Conservation (phyloP, 306 rosid genomes). For the Biancaea sappan region DNA sequence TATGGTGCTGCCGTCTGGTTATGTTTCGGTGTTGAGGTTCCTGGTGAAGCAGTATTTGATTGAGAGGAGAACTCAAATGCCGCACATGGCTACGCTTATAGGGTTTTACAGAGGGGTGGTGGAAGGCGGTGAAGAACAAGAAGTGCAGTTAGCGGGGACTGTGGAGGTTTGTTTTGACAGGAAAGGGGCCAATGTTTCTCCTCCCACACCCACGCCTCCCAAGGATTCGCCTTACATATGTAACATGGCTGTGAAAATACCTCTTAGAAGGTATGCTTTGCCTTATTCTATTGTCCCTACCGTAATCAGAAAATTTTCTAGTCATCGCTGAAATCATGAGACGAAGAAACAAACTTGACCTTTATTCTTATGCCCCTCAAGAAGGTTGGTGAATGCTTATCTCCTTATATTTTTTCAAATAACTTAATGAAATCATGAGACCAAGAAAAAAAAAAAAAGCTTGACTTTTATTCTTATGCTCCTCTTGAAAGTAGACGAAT, state of each 20-base stretch:
- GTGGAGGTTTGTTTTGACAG: constrained; percentile 82
- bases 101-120: constrained; percentile 61
- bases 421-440: not conserved
- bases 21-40: constrained; percentile 56
- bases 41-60: constrained; percentile 76
- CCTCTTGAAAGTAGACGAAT: not conserved
- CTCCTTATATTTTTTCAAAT: too few relatives aligned
- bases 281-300: too few relatives aligned
- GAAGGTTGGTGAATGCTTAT: too few relatives aligned
- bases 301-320: too few relatives aligned
- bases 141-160: constrained; percentile 69
- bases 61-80: constrained; percentile 64
- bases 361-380: too few relatives aligned
- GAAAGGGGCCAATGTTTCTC: constrained; percentile 66
- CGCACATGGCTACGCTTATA: constrained; percentile 75
- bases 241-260: constrained; percentile 67
- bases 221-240: constrained; percentile 72
- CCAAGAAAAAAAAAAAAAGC: not conserved
- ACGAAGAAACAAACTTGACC: too few relatives aligned
- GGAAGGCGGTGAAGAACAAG: constrained; percentile 33
- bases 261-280: constrained; percentile 66
- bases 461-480: not conserved
- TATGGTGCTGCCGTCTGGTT: constrained; percentile 64
- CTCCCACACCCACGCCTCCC: constrained; percentile 85
- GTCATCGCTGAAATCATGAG: too few relatives aligned